Conservation (phyloP, 2,329 filamentous ascomycete genomes). For the Apiospora marii region DNA sequence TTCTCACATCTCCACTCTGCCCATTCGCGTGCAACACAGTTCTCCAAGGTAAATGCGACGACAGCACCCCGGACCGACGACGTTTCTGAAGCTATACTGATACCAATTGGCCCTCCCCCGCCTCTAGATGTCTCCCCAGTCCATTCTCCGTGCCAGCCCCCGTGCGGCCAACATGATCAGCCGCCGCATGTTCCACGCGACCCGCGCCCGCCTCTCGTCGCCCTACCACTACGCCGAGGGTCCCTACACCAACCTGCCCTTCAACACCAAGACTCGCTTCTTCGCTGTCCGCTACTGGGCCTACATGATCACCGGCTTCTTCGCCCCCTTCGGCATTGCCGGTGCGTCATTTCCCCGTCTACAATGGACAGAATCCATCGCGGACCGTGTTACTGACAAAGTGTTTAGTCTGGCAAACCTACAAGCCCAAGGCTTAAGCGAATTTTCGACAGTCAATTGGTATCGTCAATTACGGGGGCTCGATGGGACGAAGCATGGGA, state of each 20-base stretch:
- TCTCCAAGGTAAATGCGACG: background rate
- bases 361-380: background rate
- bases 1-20: constrained; percentile 25
- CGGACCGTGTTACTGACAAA: constrained; percentile 32
- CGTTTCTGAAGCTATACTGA: constrained; percentile 24
- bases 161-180: constrained; percentile 73
- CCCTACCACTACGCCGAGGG: constrained; percentile 99
- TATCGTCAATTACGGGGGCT: constrained; percentile 9
- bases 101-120: constrained; percentile 49
- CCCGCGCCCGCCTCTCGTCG: constrained; percentile 83
- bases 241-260: constrained; percentile 92
- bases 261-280: constrained; percentile 91
- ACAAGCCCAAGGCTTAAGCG: constrained; percentile 54
- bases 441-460: constrained; percentile 16
- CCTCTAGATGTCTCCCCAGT: constrained; percentile 78
- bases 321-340: constrained; percentile 69
- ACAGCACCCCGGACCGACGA: background rate
- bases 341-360: constrained; percentile 53
- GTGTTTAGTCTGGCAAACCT: constrained; percentile 57
- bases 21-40: constrained; percentile 33
- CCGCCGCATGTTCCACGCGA: constrained; percentile 94
- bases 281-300: constrained; percentile 86
- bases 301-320: constrained; percentile 67
- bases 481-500: constrained; percentile 25
- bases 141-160: constrained; percentile 65